Conservation (phyloP, 176 grass and related monocot species). For the Phoenix dactylifera region DNA sequence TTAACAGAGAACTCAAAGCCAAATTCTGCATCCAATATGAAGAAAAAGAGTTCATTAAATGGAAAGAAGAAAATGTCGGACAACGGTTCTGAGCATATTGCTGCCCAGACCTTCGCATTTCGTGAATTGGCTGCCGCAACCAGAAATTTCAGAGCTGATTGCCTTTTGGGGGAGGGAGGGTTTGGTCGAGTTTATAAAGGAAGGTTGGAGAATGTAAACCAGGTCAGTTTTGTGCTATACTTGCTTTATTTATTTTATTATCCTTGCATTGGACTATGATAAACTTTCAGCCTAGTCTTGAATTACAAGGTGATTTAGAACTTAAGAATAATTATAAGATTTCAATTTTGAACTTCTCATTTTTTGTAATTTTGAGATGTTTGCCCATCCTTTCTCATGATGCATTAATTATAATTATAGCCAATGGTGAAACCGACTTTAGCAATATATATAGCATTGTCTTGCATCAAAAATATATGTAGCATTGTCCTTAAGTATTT, state of each 20-base stretch:
- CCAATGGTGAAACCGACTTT: too few species aligned
- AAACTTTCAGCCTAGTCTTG: too few species aligned
- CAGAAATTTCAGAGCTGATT: constrained; percentile 58
- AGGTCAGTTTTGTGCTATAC: constrained; percentile 21
- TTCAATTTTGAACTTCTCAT: neutral
- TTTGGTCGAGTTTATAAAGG: constrained; percentile 80
- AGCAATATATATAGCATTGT: too few species aligned
- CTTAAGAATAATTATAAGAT: neutral
- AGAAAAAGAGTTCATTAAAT: constrained; percentile 32
- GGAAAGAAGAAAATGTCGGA: constrained; percentile 17
- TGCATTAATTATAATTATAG: too few species aligned
- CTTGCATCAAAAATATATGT: too few species aligned
- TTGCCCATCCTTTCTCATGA: too few species aligned
- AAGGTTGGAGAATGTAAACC: constrained; percentile 43
- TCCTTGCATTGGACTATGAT: neutral
- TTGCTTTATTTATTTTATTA: neutral
- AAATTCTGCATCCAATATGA: constrained; percentile 3
- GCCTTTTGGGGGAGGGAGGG: constrained; percentile 62
- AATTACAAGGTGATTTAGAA: neutral
- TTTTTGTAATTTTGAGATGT: too few species aligned
- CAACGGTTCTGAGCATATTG: constrained; percentile 37
- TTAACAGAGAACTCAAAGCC: too few species aligned
- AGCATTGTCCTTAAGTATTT: too few species aligned
- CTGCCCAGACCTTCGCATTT: constrained; percentile 63
- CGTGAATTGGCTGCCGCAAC: constrained; percentile 50